Base-by-base conservation (phyloP, 129 eudicot species). In the Cynara cardunculus region DNA sequence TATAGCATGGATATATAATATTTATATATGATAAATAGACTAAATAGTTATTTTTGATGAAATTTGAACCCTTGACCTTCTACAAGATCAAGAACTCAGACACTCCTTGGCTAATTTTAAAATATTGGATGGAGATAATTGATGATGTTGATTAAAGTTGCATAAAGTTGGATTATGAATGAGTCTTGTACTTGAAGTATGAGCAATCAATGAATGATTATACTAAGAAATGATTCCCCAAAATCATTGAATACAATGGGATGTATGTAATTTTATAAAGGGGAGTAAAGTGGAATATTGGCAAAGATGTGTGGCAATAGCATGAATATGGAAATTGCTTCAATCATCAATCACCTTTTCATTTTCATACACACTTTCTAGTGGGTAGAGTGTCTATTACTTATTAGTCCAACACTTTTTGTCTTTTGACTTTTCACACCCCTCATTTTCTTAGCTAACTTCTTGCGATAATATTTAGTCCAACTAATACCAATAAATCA, bases 181-280 rank as follows among this genome's bases (percentile, higher is more conserved):
- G 74, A 81, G 75, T 28, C 84, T 81, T 81, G 84, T 81, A 81
- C 84, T 81, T 81, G 69, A 81, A 81, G 84, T 81, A 27, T 74
- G 80, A 66, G 59, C 84, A 74, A 73, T 65, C 75, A 73, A 27
- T n/a, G 59, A 31, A 68, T 64, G 32, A 74, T 72, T 81, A 73
- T 73, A 73, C 28, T 26, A 73, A 73, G 75, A 49, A 26, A 81
- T 81, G 80, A 81, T 81, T 81, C 80, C 56, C 31, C 25, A 74
- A 13, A 19, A 59, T 66, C 69, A 81, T 64, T 65, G 49, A 81
- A 81, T 74, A 11, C 18, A 37, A 7, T 81, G 30, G 56, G n/a
- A n/a, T 21, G 41, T 73, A 81, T 80, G 49, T 59, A 64, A 35
- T 26, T 81, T 28, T 61, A 41, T 31, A 74, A 26, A 26, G 14